Evolutionary conservation across 1,139 yeast species (phyloP).

Genomic region (Scheffersomyces parashehatae): DNA sequence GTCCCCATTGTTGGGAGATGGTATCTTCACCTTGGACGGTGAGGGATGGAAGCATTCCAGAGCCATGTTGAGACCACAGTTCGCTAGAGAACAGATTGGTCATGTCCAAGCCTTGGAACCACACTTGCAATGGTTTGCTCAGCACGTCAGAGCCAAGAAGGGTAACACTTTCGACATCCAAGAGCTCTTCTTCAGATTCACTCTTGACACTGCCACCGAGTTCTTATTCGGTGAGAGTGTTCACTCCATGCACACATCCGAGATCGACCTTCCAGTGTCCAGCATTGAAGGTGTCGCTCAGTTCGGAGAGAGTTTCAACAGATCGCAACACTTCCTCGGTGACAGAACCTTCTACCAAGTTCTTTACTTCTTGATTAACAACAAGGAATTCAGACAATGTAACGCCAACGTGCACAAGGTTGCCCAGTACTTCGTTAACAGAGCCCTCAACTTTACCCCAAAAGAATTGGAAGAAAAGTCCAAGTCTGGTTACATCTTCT

Average conservation of each 20-base stretch:
- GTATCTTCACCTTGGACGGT: slow-evolving; percentile 27
- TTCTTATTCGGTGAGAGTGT: slow-evolving; percentile 61
- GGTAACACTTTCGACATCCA: slow-evolving; percentile 44
- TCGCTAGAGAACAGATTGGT: slow-evolving; percentile 26
- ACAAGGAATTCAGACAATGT: slow-evolving; percentile 30
- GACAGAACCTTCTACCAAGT: slow-evolving; percentile 38
- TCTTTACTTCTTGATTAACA: slow-evolving; percentile 34
- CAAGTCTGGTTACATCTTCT: slow-evolving; percentile 47
- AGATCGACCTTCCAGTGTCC: no score
- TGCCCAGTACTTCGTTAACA: slow-evolving; percentile 25
- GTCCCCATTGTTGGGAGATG: slow-evolving; percentile 23
- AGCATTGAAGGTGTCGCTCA: slow-evolving; percentile 27
- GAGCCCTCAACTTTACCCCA: slow-evolving; percentile 19
- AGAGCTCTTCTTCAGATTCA: slow-evolving; percentile 47
- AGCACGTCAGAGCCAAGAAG: slow-evolving; percentile 13
- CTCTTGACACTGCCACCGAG: slow-evolving; percentile 61
- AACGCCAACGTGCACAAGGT: slow-evolving; percentile 33
- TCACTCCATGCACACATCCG: slow-evolving; percentile 30
- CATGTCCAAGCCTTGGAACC: slow-evolving; percentile 27
- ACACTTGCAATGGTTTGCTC: slow-evolving; percentile 18
- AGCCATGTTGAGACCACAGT: slow-evolving; percentile 29
- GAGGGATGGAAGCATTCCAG: slow-evolving; percentile 30
- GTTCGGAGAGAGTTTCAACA: slow-evolving; percentile 46
- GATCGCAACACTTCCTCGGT: slow-evolving; percentile 37
- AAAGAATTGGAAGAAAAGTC: slow-evolving; percentile 34